Evolutionary conservation across 176 grass and related monocot genomes (phyloP), one percentile per base, ranked within the genome.

Genomic region (Cenchrus purpureus): DNA sequence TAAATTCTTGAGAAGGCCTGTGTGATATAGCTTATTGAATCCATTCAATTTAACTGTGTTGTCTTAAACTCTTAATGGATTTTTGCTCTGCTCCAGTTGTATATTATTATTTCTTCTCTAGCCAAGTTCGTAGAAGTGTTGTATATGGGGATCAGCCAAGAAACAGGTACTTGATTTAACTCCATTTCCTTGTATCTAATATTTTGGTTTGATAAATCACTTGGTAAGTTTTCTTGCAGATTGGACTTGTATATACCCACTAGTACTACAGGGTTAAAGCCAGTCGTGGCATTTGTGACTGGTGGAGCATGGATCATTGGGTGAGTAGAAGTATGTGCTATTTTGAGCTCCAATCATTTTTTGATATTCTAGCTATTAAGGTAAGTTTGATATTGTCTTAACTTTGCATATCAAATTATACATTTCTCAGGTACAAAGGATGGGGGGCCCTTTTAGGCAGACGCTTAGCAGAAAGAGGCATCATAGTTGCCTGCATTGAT

Each of bases 221-320:
- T 42, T 70, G 46, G 6, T 49, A 59, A 29, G 53, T 73, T 72
- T 4, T 82, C 53, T 62, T 84, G 68, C 80, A 98, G 96, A 84
- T 80, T 98, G 88, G 96, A 98, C 93, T 81, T 98, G 45, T 95
- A 98, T 85, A 90, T 95, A 74, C 96, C 96, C 65, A 63, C 74
- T 34, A 84, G 84, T 76, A 52, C 52, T 6, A 84, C 86, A 71
- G 70, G 76, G 75, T 65, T 82, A 65, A 92, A 79, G 54, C 93
- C 96, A 7, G 96, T 92, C 15, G 93, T 94, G 28, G 91, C 83
- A 71, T 98, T 95, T 83, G 88, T 95, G 51, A 95, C 93, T 46
- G 96, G 93, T 74, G 96, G 96, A 74, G 96, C 96, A 74, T 98
- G 96, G 96, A 95, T 94, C 65, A 98, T 98, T 81, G 96, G 96